These are phyloP conservation scores for Wickerhamiella spandovensis DNA, from an alignment of 805 yeast species.

Conservation along the genomic window DNA sequence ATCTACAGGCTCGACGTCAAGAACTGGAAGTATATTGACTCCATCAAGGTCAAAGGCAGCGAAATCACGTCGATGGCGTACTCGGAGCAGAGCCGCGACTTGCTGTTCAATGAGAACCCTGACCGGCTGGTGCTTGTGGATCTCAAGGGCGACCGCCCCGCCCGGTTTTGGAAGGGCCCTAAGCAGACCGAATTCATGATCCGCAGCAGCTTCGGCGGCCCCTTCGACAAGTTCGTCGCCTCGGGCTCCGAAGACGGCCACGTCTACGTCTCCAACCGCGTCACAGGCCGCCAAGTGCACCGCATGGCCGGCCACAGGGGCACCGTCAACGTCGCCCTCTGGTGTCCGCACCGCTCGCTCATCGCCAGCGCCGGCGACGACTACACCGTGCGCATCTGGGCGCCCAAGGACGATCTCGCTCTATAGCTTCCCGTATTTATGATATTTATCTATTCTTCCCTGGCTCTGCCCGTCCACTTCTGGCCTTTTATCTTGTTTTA, in stretches of 20 bases:
- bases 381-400: conserved; percentile 41
- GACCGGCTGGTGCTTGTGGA: conserved; percentile 5
- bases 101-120: conserved; percentile 2
- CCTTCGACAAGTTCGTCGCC: conserved; percentile 53
- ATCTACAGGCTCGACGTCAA: conserved; percentile 1
- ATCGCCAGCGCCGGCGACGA: conserved; percentile 88
- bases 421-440: not conserved
- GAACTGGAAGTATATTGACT: not conserved
- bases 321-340: conserved; percentile 65
- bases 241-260: conserved; percentile 77
- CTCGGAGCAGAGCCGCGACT: not conserved
- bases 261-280: conserved; percentile 65
- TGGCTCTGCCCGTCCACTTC: too few relatives aligned
- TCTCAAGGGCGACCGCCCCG: conserved; percentile 1
- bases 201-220: conserved; percentile 65
- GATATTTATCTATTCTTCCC: too few relatives aligned
- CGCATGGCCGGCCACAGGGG: conserved; percentile 50
- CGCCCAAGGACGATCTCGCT: conserved; percentile 3
- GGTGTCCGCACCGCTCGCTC: conserved; percentile 42
- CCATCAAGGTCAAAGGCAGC: not conserved
- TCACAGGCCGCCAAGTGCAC: conserved; percentile 52
- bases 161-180: conserved; percentile 26
- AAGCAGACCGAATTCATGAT: conserved; percentile 52
- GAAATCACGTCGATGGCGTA: conserved; percentile 3
- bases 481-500: too few relatives aligned